Evolutionary conservation across 495 filamentous ascomycete species (phyloP), one percentile per base, ranked within the genome.

Genomic region (Annulohypoxylon stygium): DNA sequence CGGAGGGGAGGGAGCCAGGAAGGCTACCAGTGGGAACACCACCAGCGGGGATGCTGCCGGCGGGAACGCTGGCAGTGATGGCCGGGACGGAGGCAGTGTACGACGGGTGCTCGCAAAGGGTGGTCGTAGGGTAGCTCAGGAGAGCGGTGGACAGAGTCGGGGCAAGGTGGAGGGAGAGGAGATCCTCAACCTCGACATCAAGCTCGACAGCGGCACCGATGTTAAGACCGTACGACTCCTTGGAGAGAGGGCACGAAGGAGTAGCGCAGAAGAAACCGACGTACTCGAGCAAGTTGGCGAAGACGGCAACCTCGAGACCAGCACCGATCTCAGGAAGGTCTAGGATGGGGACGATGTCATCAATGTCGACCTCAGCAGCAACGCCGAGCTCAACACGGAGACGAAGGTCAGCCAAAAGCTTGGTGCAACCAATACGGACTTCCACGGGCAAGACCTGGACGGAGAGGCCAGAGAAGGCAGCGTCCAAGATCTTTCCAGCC

Each of bases 211-310:
- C 78, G 33, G 80, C 78, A 71, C 77, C 79, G 57, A 83, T 67
- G 71, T 79, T 80, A 47, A 82, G 69, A 53, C 81, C 80, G 45
- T 81, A 78, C 61, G 71, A 76, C 68, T 82, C 80, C 57, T 73
- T 76, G 20, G 73, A 70, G 10, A 79, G 70, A 51, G 77, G 77
- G 65, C 77, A 79, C 14, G 61, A 16, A 2, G 75, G 72, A n/a
- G 75, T 73, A 12, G 67, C 72, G 53, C 77, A 79, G 66, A 84
- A 76, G 39, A 80, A 79, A 69, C 80, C 82, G 36, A 78, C 75
- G 54, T 82, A 84, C 65, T 83, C 80, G 45, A 83, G 74, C 5
- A 84, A 72, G 62, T 84, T 81, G 61, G 78, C 80, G 63, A 78
- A 81, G 57, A 83, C 79, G 33, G 81, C 80, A 23, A 83, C 74